A percentile compares a stretch with the other conserved stretches of the same genome.
Conservation (phyloP, 768 basidiomycete genomes). For the Neoboletus brunneissimus region DNA sequence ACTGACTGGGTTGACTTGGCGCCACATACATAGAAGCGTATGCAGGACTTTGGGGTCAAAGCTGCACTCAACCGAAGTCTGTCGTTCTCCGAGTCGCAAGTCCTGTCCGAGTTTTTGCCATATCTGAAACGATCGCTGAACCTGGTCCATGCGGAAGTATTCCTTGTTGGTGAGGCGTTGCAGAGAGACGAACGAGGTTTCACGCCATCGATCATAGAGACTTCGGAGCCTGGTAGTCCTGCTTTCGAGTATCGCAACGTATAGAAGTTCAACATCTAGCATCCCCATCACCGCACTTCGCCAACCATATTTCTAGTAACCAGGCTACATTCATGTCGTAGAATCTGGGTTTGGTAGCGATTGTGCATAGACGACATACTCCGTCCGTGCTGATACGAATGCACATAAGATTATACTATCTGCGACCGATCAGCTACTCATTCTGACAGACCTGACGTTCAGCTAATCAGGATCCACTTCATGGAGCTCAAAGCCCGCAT, state of each 20-base stretch:
- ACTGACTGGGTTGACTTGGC: neutral
- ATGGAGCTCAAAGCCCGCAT: too few species aligned
- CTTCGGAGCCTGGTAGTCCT: conserved; percentile 85
- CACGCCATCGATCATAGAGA: conserved; percentile 67
- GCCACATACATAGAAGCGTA: conserved; percentile 60
- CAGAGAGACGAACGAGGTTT: conserved; percentile 55
- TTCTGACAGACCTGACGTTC: too few species aligned
- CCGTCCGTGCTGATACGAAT: neutral
- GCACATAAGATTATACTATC: neutral
- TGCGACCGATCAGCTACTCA: too few species aligned
- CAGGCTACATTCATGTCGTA: neutral
- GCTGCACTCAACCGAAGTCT: conserved; percentile 80
- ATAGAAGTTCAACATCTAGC: conserved; percentile 6
- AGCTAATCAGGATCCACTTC: too few species aligned
- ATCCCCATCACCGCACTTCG: neutral
- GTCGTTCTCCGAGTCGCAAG: conserved; percentile 78
- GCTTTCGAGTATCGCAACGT: conserved; percentile 88
- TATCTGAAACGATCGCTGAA: conserved; percentile 79
- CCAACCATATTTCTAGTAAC: neutral
- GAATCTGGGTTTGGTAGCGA: neutral
- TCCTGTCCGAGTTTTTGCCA: conserved; percentile 66
- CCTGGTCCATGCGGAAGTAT: conserved; percentile 67
- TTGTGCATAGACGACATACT: neutral
- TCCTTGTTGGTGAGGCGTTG: conserved; percentile 66
- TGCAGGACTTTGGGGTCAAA: conserved; percentile 68